Percentiles rank a stretch among this genome's conserved stretches.
phyloP scores from a whole-genome alignment of 2,329 filamentous ascomycete genomes.

The Fusarium stilboides region DNA sequence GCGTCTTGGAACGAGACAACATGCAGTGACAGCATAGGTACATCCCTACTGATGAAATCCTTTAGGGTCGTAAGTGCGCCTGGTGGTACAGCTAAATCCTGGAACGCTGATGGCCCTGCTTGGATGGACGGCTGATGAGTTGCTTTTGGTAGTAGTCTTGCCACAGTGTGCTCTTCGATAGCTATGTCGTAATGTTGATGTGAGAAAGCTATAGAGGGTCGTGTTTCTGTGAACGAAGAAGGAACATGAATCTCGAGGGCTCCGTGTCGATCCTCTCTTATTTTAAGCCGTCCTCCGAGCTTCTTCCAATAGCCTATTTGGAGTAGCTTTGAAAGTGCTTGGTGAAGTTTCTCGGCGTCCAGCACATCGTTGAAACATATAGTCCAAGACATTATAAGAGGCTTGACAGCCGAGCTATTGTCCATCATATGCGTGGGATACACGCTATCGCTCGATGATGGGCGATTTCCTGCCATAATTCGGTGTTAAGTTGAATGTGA shows the following conservation, averaged over 20 bases:
- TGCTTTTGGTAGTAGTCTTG: fast-evolving
- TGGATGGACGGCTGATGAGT: background rate
- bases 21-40: background rate
- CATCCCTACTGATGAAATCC: background rate
- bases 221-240: background rate
- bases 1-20: fast-evolving
- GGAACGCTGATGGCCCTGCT: too few species aligned
- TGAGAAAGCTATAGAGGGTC: background rate
- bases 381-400: background rate
- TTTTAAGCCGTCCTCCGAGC: background rate
- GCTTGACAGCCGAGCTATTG: background rate
- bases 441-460: fast-evolving
- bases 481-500: too few species aligned
- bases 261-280: fast-evolving
- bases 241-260: background rate
- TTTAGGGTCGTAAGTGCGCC: fast-evolving
- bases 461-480: too few species aligned
- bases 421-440: slow-evolving; percentile 10
- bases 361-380: background rate
- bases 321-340: background rate
- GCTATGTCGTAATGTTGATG: background rate
- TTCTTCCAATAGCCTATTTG: background rate
- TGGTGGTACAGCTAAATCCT: fast-evolving
- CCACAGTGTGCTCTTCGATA: background rate
- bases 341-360: background rate